Percentiles rank a stretch among this genome's conserved stretches.
Evolutionary conservation across 78 protist species (phyloP).

Genomic region (Creolimax fragrantissima): DNA sequence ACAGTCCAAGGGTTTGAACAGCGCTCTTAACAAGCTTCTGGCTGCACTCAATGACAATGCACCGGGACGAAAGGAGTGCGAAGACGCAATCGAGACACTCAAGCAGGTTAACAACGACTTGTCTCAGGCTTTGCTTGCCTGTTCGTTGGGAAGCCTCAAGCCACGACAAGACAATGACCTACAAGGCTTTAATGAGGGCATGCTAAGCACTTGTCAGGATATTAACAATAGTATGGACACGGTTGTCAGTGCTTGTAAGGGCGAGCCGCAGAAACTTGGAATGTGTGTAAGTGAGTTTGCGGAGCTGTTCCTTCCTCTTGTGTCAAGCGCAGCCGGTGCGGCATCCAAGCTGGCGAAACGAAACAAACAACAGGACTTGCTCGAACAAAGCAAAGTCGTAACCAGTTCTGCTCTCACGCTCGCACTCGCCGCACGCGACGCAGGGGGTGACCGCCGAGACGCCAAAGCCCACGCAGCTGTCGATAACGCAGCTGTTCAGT

Average conservation of each 20-base stretch:
- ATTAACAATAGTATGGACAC: background rate
- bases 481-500: background rate
- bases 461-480: background rate
- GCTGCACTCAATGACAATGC: background rate
- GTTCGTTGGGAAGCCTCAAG: background rate
- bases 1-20: background rate
- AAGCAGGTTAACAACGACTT: background rate
- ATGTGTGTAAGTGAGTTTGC: background rate
- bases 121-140: background rate
- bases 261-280: background rate
- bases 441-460: background rate
- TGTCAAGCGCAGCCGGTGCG: background rate
- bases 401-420: background rate
- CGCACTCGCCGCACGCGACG: background rate
- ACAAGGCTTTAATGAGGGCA: background rate
- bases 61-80: slow-evolving; percentile 29
- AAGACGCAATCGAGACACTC: background rate
- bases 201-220: background rate
- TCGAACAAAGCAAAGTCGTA: background rate
- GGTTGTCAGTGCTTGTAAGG: background rate
- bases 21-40: background rate
- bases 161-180: background rate
- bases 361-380: background rate
- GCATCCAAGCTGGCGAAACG: background rate
- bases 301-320: background rate